phyloP scores from a whole-genome alignment of 495 filamentous ascomycete species.

The Amorphotheca resinae region DNA sequence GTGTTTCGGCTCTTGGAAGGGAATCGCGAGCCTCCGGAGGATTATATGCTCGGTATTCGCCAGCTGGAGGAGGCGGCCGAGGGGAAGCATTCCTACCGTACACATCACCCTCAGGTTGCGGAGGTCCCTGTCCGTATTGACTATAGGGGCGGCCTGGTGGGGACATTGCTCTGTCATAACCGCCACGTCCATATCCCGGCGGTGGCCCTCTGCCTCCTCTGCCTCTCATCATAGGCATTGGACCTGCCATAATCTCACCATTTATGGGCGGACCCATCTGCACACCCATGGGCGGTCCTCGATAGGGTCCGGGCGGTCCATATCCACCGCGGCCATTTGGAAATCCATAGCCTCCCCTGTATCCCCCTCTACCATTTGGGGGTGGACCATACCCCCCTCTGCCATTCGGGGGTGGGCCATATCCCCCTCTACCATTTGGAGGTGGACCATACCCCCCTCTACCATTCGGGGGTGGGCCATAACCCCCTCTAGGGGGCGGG shows the following conservation, averaged over 20 bases:
- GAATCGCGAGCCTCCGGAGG: constrained; percentile 23
- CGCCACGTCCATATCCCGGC: constrained; percentile 28
- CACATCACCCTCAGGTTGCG: constrained; percentile 1
- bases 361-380: background rate
- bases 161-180: constrained; percentile 4
- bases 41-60: constrained; percentile 31
- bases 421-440: constrained; percentile 7
- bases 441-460: constrained; percentile 22
- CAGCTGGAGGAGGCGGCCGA: constrained; percentile 12
- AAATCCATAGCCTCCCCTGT: constrained; percentile 14
- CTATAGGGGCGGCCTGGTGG: constrained; percentile 36
- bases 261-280: constrained; percentile 25
- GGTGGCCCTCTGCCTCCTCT: constrained; percentile 47
- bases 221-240: constrained; percentile 21
- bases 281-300: constrained; percentile 39
- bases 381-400: constrained; percentile 23
- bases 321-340: constrained; percentile 11
- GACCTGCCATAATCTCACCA: constrained; percentile 20
- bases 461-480: constrained; percentile 19
- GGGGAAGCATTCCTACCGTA: constrained; percentile 9
- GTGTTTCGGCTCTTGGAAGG: constrained; percentile 44
- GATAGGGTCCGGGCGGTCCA: constrained; percentile 42
- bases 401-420: constrained; percentile 19
- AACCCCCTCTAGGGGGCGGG: constrained; percentile 14
- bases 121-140: constrained; percentile 10